phyloP scores from a whole-genome alignment of 306 rosid genomes.

The Castanea crenata region DNA sequence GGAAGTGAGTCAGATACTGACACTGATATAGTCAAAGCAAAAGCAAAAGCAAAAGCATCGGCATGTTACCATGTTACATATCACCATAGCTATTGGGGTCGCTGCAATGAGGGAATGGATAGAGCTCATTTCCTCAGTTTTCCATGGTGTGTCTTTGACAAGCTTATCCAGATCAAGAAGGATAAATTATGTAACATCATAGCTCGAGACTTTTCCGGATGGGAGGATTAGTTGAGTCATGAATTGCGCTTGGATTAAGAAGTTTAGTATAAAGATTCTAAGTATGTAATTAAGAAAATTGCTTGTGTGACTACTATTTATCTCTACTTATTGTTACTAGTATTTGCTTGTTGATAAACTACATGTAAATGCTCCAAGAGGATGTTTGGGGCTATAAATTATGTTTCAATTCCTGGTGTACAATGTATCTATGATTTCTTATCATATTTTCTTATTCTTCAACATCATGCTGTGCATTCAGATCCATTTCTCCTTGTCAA shows the following conservation, averaged over 20 bases:
- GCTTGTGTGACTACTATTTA: not conserved
- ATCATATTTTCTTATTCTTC: not conserved
- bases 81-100: conserved; percentile 37
- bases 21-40: conserved; percentile 2
- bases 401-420: too few species aligned
- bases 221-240: too few species aligned
- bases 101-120: conserved; percentile 20
- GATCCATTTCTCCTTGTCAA: too few species aligned
- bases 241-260: too few species aligned
- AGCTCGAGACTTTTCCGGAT: not conserved
- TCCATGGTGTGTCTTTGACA: conserved; percentile 39
- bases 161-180: conserved; percentile 29
- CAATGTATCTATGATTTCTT: too few species aligned
- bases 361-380: too few species aligned
- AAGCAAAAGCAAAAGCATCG: conserved; percentile 42
- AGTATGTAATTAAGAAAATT: too few species aligned
- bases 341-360: too few species aligned
- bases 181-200: not conserved
- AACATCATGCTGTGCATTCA: not conserved
- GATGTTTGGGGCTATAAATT: too few species aligned
- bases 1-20: not conserved
- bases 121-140: conserved; percentile 39
- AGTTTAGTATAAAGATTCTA: too few species aligned
- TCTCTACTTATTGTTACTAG: not conserved
- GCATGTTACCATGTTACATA: conserved; percentile 53